Base-by-base conservation (phyloP, 2,329 filamentous ascomycete species). In the Trichoderma breve region DNA sequence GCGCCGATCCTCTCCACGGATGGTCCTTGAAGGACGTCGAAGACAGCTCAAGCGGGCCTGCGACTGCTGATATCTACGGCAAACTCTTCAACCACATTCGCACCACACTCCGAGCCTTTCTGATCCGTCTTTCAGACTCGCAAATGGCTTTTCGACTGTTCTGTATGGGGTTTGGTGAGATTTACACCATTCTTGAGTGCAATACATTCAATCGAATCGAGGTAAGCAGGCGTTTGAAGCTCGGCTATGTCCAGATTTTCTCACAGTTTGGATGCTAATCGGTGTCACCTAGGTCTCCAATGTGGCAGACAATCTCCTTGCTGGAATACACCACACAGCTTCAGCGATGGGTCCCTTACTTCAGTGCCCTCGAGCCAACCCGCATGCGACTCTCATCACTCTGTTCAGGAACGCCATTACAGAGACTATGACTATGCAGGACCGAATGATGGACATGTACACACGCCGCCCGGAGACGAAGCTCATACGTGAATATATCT, bases 301-400 rank as follows among this genome's bases (percentile, higher is more conserved):
- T 14, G n/a, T 60, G 18, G 14, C 43, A 21, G 68, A 71, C 34
- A 15, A 5, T 14, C 18, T 60, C 6, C 30, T 58, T n/a, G 18
- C 62, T 12, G 68, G 68, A 3, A 14, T 28, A 0, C 30, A 30
- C 6, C 9, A 12, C 7, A 71, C 68, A 26, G 18, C 62, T 11
- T 24, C 6, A 6, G 11, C 11, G 15, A 28, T 71, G 36, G 28
- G 28, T 28, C 28, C 4, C 28, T 28, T 71, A 2, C 36, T 71
- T 1, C 69, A 71, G n/a, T 1, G 3, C 4, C 24, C 32, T 4
- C 24, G 5, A 1, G 2, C 32, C 3, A 71, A 71, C 26, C 47
- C 24, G 3, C 69, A 71, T 51, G 69, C 69, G 3, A 71, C 69
- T 12, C 36, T 71, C 9, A 71, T 71, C 24, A 71, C 39, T 11